Base-by-base conservation (phyloP, 2,329 filamentous ascomycete species). In the Corinectria fuckeliana region DNA sequence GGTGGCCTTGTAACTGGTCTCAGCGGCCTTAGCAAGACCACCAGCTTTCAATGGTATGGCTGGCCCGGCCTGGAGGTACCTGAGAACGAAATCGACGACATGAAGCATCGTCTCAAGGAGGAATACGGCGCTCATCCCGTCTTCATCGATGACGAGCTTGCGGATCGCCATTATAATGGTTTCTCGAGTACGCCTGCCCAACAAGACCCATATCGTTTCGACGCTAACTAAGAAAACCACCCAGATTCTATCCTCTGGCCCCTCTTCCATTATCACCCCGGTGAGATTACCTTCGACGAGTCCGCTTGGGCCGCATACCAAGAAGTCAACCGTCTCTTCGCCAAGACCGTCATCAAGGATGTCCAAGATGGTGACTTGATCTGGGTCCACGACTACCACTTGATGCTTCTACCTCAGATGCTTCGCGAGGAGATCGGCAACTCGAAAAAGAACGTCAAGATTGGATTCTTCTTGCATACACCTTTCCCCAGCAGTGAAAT, bases 351-450 rank as follows among this genome's bases (percentile, higher is more conserved):
- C 66, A 88, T 91, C 56, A 89, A 90, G 69, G 91, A 97, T 70
- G 91, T 97, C 10, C 86, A 93, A 75, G 94, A 98, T 74, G 93
- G 93, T 56, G 95, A 99, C 77, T 80, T 97, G 71, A 90, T 99
- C 71, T 99, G 95, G 95, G 92, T 99, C 5, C 95, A 99, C 76
- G 95, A 99, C 77, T 99, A 98, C 79, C 95, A 99, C 77, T 82
- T 98, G 62, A 98, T 98, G 93, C 88, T 99, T 18, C 85, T 99
- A 30, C 95, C 95, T 28, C 88, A 94, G 72, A 96, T 98, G 93
- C 85, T 99, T 59, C 91, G 95, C 62, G 91, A 96, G 71, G 92
- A 96, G 76, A 89, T 97, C 58, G 91, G 90, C 58, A 77, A 87
- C 63, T 85, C 83, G 61, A 92, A 90, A 80, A 92, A 93, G 80